phyloP scores from a whole-genome alignment of 257 asterid species.

The Nyctanthes arbortristis region DNA sequence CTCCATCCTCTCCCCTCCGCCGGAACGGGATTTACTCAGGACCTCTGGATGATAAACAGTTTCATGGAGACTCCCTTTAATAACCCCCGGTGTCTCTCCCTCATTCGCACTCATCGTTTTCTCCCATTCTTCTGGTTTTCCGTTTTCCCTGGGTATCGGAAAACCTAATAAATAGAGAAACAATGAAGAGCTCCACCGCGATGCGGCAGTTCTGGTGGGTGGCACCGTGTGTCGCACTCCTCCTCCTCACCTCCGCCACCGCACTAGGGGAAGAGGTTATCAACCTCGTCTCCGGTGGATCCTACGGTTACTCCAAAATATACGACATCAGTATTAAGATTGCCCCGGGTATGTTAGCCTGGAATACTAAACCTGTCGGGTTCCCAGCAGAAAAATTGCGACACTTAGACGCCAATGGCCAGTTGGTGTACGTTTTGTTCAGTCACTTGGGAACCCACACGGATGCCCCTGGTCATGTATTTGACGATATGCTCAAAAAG shows the following conservation, averaged over 20 bases:
- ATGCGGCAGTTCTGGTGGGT: background rate
- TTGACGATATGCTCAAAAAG: background rate
- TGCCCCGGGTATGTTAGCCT: background rate
- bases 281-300: background rate
- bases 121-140: background rate
- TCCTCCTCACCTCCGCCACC: background rate
- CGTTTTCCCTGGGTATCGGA: background rate
- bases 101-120: background rate
- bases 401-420: background rate
- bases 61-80: background rate
- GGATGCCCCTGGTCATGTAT: constrained; percentile 2
- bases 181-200: background rate
- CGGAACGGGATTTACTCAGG: background rate
- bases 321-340: background rate
- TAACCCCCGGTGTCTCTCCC: background rate
- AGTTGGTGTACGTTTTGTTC: background rate
- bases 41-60: background rate
- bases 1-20: background rate
- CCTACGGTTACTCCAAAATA: background rate
- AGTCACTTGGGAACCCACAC: constrained; percentile 21
- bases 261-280: background rate
- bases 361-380: background rate
- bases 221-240: background rate
- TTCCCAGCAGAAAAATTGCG: background rate
- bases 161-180: background rate